Percentiles rank a stretch among this genome's conserved stretches.
These are phyloP conservation scores for Oryza coarctata DNA, from an alignment of 176 grass and related monocot genomes.

Conservation along the genomic window DNA sequence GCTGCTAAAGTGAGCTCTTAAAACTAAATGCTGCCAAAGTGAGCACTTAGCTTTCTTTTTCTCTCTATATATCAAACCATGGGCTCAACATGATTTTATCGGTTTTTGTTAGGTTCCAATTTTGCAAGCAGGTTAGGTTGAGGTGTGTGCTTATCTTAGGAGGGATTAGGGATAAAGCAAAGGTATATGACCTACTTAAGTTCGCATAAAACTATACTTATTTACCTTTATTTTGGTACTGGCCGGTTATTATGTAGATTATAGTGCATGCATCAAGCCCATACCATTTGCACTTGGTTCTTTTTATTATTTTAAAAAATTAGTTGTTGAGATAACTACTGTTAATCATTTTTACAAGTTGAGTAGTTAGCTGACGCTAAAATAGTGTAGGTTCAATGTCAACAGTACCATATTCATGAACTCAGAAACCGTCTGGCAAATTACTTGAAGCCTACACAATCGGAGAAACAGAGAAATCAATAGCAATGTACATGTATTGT, in stretches of 20 bases:
- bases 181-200: neutral
- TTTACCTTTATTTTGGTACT: neutral
- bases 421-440: neutral
- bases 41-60: neutral
- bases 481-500: neutral
- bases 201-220: neutral
- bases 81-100: neutral
- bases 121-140: neutral
- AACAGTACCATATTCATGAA: slow-evolving; percentile 1
- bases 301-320: neutral
- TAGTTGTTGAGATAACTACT: neutral
- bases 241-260: neutral
- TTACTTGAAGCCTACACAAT: neutral
- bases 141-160: neutral
- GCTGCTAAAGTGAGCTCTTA: neutral
- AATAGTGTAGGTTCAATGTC: slow-evolving; percentile 12
- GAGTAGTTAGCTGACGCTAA: slow-evolving; percentile 27
- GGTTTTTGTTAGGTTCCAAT: neutral
- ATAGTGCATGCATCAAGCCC: neutral
- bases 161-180: neutral
- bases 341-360: neutral
- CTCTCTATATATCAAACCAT: neutral
- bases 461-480: neutral
- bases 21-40: neutral
- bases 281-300: neutral